Evolutionary conservation across 192 early-diverging fungal species (phyloP).

Genomic region (Coemansia sp.): DNA sequence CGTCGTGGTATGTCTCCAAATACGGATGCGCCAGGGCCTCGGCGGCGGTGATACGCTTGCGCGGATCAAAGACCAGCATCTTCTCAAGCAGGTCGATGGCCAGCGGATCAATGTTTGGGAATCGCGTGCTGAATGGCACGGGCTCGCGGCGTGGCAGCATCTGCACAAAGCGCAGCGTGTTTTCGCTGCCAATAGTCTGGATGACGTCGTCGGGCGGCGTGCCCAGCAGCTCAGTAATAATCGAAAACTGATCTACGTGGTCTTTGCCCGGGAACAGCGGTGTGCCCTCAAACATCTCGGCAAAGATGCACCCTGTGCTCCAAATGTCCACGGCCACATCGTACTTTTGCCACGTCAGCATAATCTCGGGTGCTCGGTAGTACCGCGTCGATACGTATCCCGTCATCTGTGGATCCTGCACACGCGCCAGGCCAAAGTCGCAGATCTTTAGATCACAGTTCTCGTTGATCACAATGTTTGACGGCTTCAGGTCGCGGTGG

Average conservation of each 20-base stretch:
- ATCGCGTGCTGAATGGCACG: constrained; percentile 78
- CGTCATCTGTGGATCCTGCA: constrained; percentile 95
- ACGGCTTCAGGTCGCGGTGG: constrained; percentile 95
- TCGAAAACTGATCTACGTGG: constrained; percentile 93
- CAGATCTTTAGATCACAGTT: constrained; percentile 99
- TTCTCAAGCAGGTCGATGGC: constrained; percentile 84
- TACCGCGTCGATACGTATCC: constrained; percentile 97
- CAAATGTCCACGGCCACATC: constrained; percentile 95
- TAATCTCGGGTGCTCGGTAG: constrained; percentile 97
- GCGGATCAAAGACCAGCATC: constrained; percentile 93
- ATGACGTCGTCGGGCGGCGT: constrained; percentile 92
- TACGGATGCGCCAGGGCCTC: constrained; percentile 89
- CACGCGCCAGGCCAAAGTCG: constrained; percentile 94
- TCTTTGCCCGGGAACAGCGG: constrained; percentile 95
- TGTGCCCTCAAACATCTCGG: constrained; percentile 95
- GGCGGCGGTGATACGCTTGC: constrained; percentile 82
- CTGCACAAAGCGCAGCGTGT: constrained; percentile 90
- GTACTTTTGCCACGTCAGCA: constrained; percentile 98
- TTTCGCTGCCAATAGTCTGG: constrained; percentile 88
- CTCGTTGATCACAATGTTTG: constrained; percentile 95
- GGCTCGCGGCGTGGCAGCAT: constrained; percentile 77
- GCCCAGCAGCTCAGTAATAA: constrained; percentile 88
- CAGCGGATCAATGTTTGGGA: constrained; percentile 75
- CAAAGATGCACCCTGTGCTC: constrained; percentile 93
- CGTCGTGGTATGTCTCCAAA: constrained; percentile 88